Conservation (phyloP, 2,329 filamentous ascomycete species). For the Chlorencoelia australis region DNA sequence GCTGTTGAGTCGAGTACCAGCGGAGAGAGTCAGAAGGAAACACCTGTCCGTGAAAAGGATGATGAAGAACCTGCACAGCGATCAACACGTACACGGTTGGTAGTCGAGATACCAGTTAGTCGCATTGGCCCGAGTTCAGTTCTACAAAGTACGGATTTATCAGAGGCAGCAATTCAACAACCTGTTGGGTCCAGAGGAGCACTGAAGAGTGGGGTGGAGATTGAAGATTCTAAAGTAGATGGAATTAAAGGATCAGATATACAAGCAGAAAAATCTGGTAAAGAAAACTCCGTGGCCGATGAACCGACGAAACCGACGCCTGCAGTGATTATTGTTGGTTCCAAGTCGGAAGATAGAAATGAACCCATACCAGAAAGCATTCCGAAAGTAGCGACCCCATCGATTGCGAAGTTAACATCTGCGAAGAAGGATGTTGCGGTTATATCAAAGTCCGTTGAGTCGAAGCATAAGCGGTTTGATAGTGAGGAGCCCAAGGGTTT, state of each 20-base stretch:
- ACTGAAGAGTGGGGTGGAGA: too few species aligned
- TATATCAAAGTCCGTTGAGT: constrained; percentile 1
- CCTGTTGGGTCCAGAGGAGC: background rate
- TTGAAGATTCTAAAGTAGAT: too few species aligned
- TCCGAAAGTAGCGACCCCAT: background rate
- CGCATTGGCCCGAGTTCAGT: constrained; percentile 1
- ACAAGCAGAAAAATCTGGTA: background rate
- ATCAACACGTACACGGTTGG: constrained; percentile 8
- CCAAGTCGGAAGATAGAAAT: too few species aligned
- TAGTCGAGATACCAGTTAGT: constrained; percentile 19
- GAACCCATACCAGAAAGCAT: background rate
- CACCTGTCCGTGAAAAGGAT: constrained; percentile 16
- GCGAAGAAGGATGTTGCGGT: background rate
- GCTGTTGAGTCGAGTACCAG: constrained; percentile 7
- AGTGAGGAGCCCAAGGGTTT: constrained; percentile 16
- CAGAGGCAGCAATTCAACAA: background rate
- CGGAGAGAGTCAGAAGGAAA: constrained; percentile 20
- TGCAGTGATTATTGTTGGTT: background rate
- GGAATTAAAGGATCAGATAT: too few species aligned
- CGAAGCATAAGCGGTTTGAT: constrained; percentile 19
- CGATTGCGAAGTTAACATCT: background rate
- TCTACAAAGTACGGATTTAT: background rate
- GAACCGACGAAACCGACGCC: background rate
- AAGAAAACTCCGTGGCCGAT: background rate
- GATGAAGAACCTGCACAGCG: constrained; percentile 7